Percentiles rank a stretch among this genome's conserved stretches.
phyloP scores from a whole-genome alignment of 2,329 filamentous ascomycete genomes.

The Aspergillus carbonarius region DNA sequence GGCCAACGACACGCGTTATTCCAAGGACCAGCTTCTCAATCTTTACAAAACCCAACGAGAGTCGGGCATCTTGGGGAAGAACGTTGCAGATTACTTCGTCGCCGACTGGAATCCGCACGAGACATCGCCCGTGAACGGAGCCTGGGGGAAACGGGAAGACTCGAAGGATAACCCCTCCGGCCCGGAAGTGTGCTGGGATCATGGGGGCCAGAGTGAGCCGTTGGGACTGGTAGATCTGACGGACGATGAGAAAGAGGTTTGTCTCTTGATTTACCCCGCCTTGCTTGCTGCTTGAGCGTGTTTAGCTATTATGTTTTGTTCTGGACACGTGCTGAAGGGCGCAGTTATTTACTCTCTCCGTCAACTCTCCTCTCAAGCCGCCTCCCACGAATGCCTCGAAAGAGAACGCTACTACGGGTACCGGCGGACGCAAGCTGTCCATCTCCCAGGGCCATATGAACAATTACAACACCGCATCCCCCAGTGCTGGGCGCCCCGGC shows the following conservation, averaged over 20 bases:
- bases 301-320: background rate
- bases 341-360: conserved; percentile 77
- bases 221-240: conserved; percentile 72
- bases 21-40: conserved; percentile 73
- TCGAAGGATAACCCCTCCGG: conserved; percentile 71
- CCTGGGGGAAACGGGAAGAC: conserved; percentile 78
- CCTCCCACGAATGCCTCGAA: conserved; percentile 68
- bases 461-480: conserved; percentile 70
- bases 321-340: conserved; percentile 25
- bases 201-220: conserved; percentile 66
- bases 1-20: conserved; percentile 63
- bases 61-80: conserved; percentile 55
- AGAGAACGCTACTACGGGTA: conserved; percentile 44
- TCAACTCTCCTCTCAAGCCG: conserved; percentile 91
- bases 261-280: conserved; percentile 19
- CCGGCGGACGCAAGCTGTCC: conserved; percentile 71
- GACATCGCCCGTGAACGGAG: conserved; percentile 61
- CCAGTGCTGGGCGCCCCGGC: conserved; percentile 69
- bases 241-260: conserved; percentile 65
- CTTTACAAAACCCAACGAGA: conserved; percentile 64
- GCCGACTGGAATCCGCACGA: conserved; percentile 76
- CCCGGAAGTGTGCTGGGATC: conserved; percentile 91
- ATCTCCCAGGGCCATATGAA: conserved; percentile 68
- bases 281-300: background rate
- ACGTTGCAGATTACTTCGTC: conserved; percentile 68